Percentiles rank a stretch among this genome's conserved stretches.
These are phyloP conservation scores for Cardamine chenopodiifolia DNA, from an alignment of 345 rosid species.

Conservation along the genomic window DNA sequence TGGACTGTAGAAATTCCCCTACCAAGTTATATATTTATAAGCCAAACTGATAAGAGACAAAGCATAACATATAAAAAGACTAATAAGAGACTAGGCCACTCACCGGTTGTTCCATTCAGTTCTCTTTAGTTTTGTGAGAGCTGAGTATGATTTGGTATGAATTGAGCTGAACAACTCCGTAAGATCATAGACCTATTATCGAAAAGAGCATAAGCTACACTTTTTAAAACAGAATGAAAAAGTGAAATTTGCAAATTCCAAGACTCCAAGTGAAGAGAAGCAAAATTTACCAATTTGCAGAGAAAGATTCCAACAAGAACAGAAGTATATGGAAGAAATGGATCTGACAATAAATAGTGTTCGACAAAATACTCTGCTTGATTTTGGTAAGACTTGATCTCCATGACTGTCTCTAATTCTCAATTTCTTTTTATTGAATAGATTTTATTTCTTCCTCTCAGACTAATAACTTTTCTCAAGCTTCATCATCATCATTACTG, in stretches of 20 bases:
- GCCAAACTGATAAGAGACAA: conserved; percentile 9
- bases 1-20: conserved; percentile 84
- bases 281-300: conserved; percentile 75
- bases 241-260: not conserved
- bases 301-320: conserved; percentile 68
- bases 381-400: conserved; percentile 63
- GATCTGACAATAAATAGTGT: conserved; percentile 62
- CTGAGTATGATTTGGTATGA: conserved; percentile 60
- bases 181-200: conserved; percentile 69
- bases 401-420: conserved; percentile 46
- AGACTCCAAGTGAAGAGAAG: conserved; percentile 7
- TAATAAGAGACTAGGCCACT: conserved; percentile 20
- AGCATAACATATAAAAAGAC: conserved; percentile 1
- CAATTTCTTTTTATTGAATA: not conserved
- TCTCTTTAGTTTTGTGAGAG: conserved; percentile 63
- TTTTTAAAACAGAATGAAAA: not conserved
- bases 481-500: conserved; percentile 29
- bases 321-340: conserved; percentile 76
- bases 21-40: conserved; percentile 36
- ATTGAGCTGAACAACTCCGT: conserved; percentile 57
- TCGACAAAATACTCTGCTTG: conserved; percentile 68
- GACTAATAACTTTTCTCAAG: conserved; percentile 16
- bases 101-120: conserved; percentile 92
- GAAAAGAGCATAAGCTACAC: not conserved
- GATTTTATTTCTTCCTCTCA: conserved; percentile 7